Conservation (phyloP, 306 rosid species). For the Vigna unguiculata region DNA sequence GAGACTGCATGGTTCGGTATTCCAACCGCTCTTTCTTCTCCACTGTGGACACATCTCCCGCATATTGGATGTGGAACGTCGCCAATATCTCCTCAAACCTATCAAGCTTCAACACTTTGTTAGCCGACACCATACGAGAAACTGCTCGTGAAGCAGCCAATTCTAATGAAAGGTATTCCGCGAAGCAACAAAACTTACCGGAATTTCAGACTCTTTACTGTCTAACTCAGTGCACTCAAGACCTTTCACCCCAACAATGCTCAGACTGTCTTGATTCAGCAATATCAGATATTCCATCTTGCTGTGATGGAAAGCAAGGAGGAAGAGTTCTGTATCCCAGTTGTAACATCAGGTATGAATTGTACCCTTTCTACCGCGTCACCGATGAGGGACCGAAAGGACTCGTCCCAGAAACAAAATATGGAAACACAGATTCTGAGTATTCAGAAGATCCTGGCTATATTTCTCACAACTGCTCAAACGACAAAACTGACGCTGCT, state of each 20-base stretch:
- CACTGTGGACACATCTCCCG: neutral
- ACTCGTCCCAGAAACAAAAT: neutral
- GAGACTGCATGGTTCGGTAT: neutral
- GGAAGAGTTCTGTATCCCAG: neutral
- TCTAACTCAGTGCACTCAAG: neutral
- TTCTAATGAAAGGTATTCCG: neutral
- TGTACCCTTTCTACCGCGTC: neutral
- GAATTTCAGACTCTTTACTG: neutral
- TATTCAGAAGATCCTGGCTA: neutral
- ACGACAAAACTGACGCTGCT: neutral
- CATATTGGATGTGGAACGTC: accelerated
- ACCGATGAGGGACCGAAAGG: neutral
- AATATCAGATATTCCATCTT: accelerated
- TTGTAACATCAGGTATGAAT: neutral
- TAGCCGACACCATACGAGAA: neutral
- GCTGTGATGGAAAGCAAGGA: neutral
- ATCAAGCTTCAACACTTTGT: neutral
- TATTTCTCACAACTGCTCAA: neutral
- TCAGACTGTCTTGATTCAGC: neutral
- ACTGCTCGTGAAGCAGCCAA: neutral
- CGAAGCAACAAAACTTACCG: neutral
- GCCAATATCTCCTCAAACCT: neutral
- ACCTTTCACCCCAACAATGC: neutral
- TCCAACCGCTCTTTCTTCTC: neutral
- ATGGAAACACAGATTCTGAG: neutral